Percentiles rank a stretch among this genome's conserved stretches.
Evolutionary conservation across 1,284 basidiomycete genomes (phyloP).

Genomic region (Leccinum fallax): DNA sequence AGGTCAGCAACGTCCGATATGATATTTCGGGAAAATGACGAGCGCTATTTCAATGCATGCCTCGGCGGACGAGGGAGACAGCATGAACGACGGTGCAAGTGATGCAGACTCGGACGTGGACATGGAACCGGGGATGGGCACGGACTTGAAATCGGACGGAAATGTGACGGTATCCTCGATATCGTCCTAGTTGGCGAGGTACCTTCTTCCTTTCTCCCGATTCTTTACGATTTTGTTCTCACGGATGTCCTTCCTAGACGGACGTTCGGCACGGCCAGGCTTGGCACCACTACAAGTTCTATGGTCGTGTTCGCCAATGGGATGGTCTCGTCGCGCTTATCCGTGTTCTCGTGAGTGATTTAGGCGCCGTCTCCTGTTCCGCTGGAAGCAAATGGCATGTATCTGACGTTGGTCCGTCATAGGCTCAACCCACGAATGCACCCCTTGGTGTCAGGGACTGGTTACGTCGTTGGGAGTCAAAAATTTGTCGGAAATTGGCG

Average conservation of each 20-base stretch:
- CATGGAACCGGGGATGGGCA: conserved; percentile 19
- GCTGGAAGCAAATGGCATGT: neutral
- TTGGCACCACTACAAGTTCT: conserved; percentile 60
- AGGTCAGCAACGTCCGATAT: conserved; percentile 33
- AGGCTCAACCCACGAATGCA: neutral
- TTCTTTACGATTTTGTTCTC: conserved; percentile 1
- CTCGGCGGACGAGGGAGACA: conserved; percentile 8
- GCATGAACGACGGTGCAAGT: conserved; percentile 9
- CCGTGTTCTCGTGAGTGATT: conserved; percentile 45
- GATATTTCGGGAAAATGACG: conserved; percentile 33
- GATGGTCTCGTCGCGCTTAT: conserved; percentile 70
- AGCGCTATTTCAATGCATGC: conserved; percentile 10
- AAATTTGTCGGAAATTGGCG: conserved; percentile 76
- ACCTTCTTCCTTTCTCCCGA: conserved; percentile 7
- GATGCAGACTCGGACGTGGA: conserved; percentile 13
- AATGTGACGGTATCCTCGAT: conserved; percentile 57
- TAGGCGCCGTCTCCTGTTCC: neutral
- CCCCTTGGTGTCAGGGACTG: conserved; percentile 51
- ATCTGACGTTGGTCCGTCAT: neutral
- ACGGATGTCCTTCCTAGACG: conserved; percentile 40
- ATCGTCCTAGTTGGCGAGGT: conserved; percentile 61
- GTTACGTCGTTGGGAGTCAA: conserved; percentile 63
- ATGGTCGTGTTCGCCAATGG: conserved; percentile 66
- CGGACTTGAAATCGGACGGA: conserved; percentile 32
- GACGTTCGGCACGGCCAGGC: conserved; percentile 57